Evolutionary conservation across 805 yeast species (phyloP).

Genomic region (Candida morakotiae): DNA sequence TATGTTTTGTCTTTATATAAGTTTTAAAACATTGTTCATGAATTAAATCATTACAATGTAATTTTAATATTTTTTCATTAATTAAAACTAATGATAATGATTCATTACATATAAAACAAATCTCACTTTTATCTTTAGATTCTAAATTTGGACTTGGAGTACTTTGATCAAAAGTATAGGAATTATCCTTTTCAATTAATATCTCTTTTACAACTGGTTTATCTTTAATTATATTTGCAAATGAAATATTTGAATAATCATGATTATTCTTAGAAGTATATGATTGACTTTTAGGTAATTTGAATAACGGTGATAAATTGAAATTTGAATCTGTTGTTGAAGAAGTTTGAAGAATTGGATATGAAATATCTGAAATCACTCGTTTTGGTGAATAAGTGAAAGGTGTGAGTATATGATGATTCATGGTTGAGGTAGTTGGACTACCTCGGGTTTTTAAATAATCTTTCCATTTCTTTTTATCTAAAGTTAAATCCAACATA

Average conservation of each 20-base stretch:
- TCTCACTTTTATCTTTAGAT: conserved; percentile 3
- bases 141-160: conserved; percentile 4
- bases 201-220: conserved; percentile 1
- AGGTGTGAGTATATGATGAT: not conserved
- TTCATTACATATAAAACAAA: conserved; percentile 53
- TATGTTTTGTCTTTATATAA: not conserved
- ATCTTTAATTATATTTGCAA: conserved; percentile 7
- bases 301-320: conserved; percentile 3
- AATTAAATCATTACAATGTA: conserved; percentile 51
- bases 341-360: conserved; percentile 1
- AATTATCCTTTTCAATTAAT: conserved; percentile 6
- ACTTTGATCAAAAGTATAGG: conserved; percentile 10
- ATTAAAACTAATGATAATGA: conserved; percentile 40
- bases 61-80: conserved; percentile 43
- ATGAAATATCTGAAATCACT: not conserved
- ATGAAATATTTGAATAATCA: not conserved
- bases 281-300: not conserved
- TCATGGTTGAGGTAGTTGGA: conserved; percentile 1
- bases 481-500: conserved; percentile 4
- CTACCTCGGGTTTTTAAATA: conserved; percentile 1
- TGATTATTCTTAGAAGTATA: not conserved
- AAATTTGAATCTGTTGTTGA: conserved; percentile 1
- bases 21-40: conserved; percentile 57
- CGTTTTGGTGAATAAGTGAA: conserved; percentile 3
- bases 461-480: conserved; percentile 5